These are phyloP conservation scores for Lizonia empirigonia DNA, from an alignment of 2,329 filamentous ascomycete genomes.

Conservation along the genomic window DNA sequence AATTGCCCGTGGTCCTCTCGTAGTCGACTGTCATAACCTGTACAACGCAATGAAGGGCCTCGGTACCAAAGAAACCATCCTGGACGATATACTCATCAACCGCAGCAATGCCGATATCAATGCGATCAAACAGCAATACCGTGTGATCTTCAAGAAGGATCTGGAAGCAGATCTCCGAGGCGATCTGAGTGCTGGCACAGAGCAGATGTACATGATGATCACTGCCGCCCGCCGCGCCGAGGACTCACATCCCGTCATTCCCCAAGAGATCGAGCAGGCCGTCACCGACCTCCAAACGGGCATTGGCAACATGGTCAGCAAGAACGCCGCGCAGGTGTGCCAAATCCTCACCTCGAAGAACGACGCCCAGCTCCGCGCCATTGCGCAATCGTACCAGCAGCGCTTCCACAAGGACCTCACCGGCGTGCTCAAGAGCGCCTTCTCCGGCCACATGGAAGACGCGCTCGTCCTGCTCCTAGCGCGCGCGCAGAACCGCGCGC, in stretches of 20 bases:
- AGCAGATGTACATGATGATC: constrained; percentile 83
- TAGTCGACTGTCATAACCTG: constrained; percentile 74
- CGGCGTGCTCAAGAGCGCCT: constrained; percentile 77
- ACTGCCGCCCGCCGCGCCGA: constrained; percentile 75
- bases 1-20: constrained; percentile 77
- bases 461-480: constrained; percentile 81
- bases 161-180: constrained; percentile 75
- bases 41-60: constrained; percentile 74
- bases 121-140: constrained; percentile 82
- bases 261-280: constrained; percentile 75
- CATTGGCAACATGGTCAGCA: constrained; percentile 66
- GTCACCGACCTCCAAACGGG: constrained; percentile 77
- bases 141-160: constrained; percentile 66
- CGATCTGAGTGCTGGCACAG: constrained; percentile 85
- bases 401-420: constrained; percentile 74
- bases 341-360: constrained; percentile 76
- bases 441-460: constrained; percentile 90
- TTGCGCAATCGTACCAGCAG: constrained; percentile 74
- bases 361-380: constrained; percentile 82
- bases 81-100: constrained; percentile 85
- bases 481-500: constrained; percentile 77
- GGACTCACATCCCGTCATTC: constrained; percentile 75
- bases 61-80: constrained; percentile 83
- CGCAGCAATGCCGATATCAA: constrained; percentile 86
- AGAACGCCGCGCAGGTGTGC: constrained; percentile 78